Conservation (phyloP, 805 yeast genomes). For the Hanseniaspora valbyensis region DNA sequence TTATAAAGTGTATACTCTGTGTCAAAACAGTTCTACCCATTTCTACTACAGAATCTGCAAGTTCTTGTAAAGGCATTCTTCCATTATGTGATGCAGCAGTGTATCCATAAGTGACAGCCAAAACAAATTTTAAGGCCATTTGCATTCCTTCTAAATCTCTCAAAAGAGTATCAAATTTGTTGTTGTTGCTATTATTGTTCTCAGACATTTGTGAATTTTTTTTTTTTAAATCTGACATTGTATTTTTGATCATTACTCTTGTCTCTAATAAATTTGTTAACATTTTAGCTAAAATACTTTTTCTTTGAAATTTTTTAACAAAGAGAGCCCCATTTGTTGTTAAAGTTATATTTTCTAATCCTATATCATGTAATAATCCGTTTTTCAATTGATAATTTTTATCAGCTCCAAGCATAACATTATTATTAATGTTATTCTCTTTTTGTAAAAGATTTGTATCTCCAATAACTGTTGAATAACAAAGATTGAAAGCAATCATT, state of each 20-base stretch:
- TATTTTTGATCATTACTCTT: constrained; percentile 63
- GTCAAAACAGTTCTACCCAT: constrained; percentile 79
- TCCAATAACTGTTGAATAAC: constrained; percentile 65
- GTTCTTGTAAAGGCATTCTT: constrained; percentile 91
- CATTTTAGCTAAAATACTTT: constrained; percentile 73
- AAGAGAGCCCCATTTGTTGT: constrained; percentile 86
- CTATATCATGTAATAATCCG: constrained; percentile 41
- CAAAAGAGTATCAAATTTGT: constrained; percentile 36
- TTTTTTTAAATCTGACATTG: constrained; percentile 45
- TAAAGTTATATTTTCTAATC: constrained; percentile 46
- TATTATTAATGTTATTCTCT: no score
- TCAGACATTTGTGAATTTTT: no score
- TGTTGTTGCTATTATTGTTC: no score
- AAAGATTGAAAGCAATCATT: constrained; percentile 81
- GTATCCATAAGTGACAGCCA: constrained; percentile 94
- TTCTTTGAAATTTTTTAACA: constrained; percentile 52
- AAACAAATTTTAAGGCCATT: constrained; percentile 75
- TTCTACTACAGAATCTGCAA: constrained; percentile 89
- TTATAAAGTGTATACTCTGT: constrained; percentile 59
- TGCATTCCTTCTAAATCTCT: constrained; percentile 66
- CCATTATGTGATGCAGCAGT: constrained; percentile 92
- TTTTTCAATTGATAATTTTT: constrained; percentile 39
- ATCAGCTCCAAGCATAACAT: constrained; percentile 43
- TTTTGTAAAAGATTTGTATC: constrained; percentile 42
- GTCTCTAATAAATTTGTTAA: constrained; percentile 70